Conservation (phyloP, 2,329 filamentous ascomycete genomes). For the Sphaceloma murrayae region DNA sequence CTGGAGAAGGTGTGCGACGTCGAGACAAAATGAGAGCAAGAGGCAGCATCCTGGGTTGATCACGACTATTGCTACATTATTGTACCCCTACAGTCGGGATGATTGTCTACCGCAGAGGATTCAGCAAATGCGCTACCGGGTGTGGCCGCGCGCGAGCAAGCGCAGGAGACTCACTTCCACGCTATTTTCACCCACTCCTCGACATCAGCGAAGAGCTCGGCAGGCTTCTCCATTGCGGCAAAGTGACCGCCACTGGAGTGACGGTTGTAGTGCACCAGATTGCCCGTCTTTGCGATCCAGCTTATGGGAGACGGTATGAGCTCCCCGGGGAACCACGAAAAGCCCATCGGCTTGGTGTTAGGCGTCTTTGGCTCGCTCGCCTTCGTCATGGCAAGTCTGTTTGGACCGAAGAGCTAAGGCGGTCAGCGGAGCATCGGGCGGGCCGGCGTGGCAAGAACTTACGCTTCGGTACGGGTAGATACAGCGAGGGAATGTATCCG, state of each 20-base stretch:
- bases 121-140: background rate
- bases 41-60: background rate
- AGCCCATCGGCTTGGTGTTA: slow-evolving; percentile 35
- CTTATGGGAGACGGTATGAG: slow-evolving; percentile 31
- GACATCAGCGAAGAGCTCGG: slow-evolving; percentile 27
- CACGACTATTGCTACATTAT: background rate
- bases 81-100: background rate
- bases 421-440: background rate
- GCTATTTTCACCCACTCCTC: slow-evolving; percentile 26
- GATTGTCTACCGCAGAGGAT: background rate
- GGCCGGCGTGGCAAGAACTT: background rate
- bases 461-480: slow-evolving; percentile 42
- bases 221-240: slow-evolving; percentile 31
- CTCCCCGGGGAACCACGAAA: slow-evolving; percentile 37
- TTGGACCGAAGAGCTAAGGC: slow-evolving; percentile 11
- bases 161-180: slow-evolving; percentile 16
- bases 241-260: slow-evolving; percentile 36
- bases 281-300: slow-evolving; percentile 31
- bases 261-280: slow-evolving; percentile 32
- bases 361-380: background rate
- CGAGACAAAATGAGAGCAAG: slow-evolving; percentile 8
- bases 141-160: background rate
- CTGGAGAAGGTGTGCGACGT: slow-evolving; percentile 21
- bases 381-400: background rate
- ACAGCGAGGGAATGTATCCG: slow-evolving; percentile 29